Evolutionary conservation across 495 filamentous ascomycete genomes (phyloP).

Genomic region (Daldinia concentrica): DNA sequence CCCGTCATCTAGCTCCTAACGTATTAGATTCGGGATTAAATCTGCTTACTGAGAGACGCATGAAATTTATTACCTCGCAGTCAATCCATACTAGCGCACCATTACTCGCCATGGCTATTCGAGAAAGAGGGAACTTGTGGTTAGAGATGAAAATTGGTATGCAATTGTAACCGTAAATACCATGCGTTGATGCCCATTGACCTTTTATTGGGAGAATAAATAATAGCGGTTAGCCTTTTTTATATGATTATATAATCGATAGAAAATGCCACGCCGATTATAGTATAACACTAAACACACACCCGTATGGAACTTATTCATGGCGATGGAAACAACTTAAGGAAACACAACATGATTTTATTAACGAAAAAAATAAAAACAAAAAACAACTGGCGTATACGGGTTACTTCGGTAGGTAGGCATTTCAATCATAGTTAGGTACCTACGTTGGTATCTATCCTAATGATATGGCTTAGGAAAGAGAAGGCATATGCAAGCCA

Average conservation of each 20-base stretch:
- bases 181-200: background rate
- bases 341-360: background rate
- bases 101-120: slow-evolving; percentile 32
- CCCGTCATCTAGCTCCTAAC: slow-evolving; percentile 84
- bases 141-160: background rate
- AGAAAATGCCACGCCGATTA: background rate
- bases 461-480: no score
- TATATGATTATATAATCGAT: background rate
- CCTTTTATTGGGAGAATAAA: background rate
- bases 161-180: background rate
- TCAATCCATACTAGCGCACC: slow-evolving; percentile 84
- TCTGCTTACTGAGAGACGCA: background rate
- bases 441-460: no score
- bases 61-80: slow-evolving; percentile 66
- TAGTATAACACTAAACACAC: no score
- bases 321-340: background rate
- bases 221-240: background rate
- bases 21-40: slow-evolving; percentile 19
- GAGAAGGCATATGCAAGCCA: background rate
- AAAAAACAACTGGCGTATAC: background rate
- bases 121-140: background rate
- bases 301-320: background rate
- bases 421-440: no score
- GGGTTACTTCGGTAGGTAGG: no score
- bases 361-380: no score